phyloP scores from a whole-genome alignment of 2,329 filamentous ascomycete genomes.

The Blastomyces percursus region DNA sequence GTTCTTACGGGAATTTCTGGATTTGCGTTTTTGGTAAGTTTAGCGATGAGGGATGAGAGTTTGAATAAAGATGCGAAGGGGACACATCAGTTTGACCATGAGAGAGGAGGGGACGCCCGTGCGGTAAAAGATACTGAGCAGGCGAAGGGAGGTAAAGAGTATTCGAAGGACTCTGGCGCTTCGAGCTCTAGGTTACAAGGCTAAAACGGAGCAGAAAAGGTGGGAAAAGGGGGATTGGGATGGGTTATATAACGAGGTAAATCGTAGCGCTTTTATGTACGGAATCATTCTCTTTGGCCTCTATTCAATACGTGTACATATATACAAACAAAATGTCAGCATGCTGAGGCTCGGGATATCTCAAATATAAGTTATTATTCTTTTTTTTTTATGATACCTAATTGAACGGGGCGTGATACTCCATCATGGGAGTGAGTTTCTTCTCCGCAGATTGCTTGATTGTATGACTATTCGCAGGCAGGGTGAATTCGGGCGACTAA shows the following conservation, averaged over 20 bases:
- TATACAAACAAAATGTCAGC: neutral
- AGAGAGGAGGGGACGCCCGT: neutral
- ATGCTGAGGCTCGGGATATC: neutral
- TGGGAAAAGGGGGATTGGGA: neutral
- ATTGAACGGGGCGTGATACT: neutral
- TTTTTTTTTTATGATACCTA: neutral
- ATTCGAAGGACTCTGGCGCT: neutral
- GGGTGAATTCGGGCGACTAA: too few species aligned
- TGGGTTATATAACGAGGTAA: neutral
- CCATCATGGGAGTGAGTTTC: neutral
- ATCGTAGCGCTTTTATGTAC: neutral
- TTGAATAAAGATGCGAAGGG: conserved; percentile 1
- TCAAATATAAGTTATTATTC: neutral
- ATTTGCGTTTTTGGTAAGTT: neutral
- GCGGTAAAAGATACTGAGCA: neutral
- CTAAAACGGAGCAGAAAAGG: neutral
- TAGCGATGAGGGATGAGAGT: conserved; percentile 3
- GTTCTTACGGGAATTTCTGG: conserved; percentile 5
- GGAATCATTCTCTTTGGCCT: neutral
- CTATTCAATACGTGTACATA: neutral
- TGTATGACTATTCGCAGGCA: too few species aligned
- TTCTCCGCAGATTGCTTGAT: neutral
- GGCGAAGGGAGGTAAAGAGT: neutral
- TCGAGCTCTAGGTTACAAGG: neutral
- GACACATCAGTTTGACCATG: conserved; percentile 6